Base-by-base conservation (phyloP, 2,329 filamentous ascomycete species). In the Niveomyces coronatus region DNA sequence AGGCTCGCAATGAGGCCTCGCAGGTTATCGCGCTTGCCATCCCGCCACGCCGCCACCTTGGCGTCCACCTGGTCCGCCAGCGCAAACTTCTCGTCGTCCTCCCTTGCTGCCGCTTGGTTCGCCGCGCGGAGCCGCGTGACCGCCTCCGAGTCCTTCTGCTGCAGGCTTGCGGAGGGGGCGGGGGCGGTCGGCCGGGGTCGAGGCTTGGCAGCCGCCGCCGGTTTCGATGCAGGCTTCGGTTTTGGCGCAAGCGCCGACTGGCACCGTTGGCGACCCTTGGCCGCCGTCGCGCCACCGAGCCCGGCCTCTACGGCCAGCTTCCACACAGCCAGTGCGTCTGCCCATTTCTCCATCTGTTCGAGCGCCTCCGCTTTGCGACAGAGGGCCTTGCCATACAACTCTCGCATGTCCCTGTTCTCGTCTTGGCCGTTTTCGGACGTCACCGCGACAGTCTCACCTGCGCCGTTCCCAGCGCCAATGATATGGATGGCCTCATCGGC, bases 291-390 rank as follows among this genome's bases (percentile, higher is more conserved):
- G 7, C 87, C 89, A n/a, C 91, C 89, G 13, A 93, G 76, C 4
- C 88, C 86, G 18, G 75, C 76, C 59, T 93, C 83, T 2, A 96
- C 83, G 23, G 85, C 88, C 39, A 74, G 65, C 50, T 80, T 78
- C 91, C 91, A 98, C 1, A 84, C 78, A 2, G 68, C 64, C 0
- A 77, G 79, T 2, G 91, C 91, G 35, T 96, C 89, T 3, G 65
- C 62, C 89, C 89, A 98, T 55, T 82, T 85, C 63, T 98, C 91
- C 69, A 98, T 82, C 54, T 94, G 83, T 58, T 98, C 91, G 7
- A 96, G 69, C 1, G 87, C 91, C 61, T 98, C 91, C 1, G 91
- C 91, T 64, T 96, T 96, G 38, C 91, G 82, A 63, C 85, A 89
- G 20, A 96, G 65, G 0, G 89, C 89, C 59, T 96, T 98, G 37